Evolutionary conservation across 2,329 filamentous ascomycete species (phyloP).

Genomic region (Zymoseptoria pseudotritici): DNA sequence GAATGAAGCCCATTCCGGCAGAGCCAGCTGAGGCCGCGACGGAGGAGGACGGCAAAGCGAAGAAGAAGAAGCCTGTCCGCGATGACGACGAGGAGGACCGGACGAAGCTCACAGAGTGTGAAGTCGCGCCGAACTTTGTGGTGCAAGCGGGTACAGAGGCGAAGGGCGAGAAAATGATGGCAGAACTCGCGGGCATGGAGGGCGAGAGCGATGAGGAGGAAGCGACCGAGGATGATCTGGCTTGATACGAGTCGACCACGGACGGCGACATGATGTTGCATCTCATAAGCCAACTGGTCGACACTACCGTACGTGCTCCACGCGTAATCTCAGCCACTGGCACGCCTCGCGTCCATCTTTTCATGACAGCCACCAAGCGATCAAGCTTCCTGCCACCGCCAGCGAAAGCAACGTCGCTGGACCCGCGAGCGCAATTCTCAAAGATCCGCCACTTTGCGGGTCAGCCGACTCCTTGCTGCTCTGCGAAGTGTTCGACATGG

Average conservation of each 20-base stretch:
- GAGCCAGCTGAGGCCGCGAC: constrained; percentile 4
- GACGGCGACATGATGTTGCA: not conserved
- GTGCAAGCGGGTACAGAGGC: constrained; percentile 68
- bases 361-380: not conserved
- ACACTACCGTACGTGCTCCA: no score
- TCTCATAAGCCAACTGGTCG: not conserved
- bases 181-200: constrained; percentile 33
- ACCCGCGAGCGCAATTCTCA: not conserved
- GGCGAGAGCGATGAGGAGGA: constrained; percentile 21
- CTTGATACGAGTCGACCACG: not conserved
- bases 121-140: constrained; percentile 79
- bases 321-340: no score
- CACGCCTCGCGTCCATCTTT: not conserved
- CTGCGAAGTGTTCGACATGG: not conserved
- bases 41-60: constrained; percentile 44
- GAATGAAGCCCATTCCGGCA: constrained; percentile 29
- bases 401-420: not conserved
- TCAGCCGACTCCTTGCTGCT: not conserved
- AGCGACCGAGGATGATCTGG: not conserved
- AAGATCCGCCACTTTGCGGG: not conserved
- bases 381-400: not conserved
- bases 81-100: constrained; percentile 41
- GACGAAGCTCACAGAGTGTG: constrained; percentile 71
- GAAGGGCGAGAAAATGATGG: constrained; percentile 58
- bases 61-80: constrained; percentile 39